Evolutionary conservation across 2,329 filamentous ascomycete genomes (phyloP), one percentile per base, ranked within the genome.

Genomic region (Fusarium cyanostomum): DNA sequence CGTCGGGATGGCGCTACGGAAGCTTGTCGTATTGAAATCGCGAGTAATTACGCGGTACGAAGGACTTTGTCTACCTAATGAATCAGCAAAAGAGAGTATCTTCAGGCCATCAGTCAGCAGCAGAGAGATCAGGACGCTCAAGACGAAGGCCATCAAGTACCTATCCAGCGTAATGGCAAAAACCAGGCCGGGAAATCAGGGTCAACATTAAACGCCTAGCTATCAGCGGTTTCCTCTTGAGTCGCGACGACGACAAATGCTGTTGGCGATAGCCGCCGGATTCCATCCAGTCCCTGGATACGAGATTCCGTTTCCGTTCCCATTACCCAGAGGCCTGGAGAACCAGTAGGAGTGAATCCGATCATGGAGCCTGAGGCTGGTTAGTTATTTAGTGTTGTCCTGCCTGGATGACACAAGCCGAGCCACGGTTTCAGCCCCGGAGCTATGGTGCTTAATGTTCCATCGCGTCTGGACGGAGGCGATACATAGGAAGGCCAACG

Each of bases 341-440:
- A 57, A 7, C 24, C 16, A 39, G 39, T 16, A 9, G 50, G 31
- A 34, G n/a, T 50, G 38, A 48, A 35, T 50, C 46, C 49, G 43
- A 62, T 51, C 39, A 51, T 33, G 18, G 15, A 16, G 31, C 12
- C 46, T 34, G 44, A 37, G 21, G 21, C 21, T 21, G 21, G 59
- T 34, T 56, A 42, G 18, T 54, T 46, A 33, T 45, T 56, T 69
- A 62, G 64, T 57, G 42, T 64, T 52, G 59, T 64, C 58, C 41
- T 58, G 53, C 45, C 55, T 57, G 56, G 55, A 67, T 63, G 62
- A 62, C 50, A 65, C 49, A 60, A 48, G 57, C 66, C 57, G 62
- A 71, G 65, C 68, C 65, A 67, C 55, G 63, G 65, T 70, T 69
- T 71, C 69, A 70, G 62, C 56, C 63, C 55, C 56, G 52, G 61